phyloP scores from a whole-genome alignment of 2,329 filamentous ascomycete species.

The Ceratocystis alfenasii region DNA sequence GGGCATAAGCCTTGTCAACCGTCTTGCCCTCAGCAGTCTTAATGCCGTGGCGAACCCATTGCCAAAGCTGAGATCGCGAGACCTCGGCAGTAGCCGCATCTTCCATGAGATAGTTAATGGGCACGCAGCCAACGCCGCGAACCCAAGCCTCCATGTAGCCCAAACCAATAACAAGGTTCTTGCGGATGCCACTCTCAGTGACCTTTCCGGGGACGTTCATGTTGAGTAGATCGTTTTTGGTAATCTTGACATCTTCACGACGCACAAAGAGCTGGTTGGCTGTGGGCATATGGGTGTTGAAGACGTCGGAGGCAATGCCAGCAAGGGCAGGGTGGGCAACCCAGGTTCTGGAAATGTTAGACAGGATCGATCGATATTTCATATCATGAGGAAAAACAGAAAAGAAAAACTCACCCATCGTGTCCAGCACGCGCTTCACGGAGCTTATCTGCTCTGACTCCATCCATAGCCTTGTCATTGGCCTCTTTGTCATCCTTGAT shows the following conservation, averaged over 20 bases:
- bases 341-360: conserved; percentile 51
- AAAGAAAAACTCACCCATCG: conserved; percentile 45
- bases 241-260: conserved; percentile 77
- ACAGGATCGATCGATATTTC: neutral
- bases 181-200: conserved; percentile 88
- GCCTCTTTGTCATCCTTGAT: conserved; percentile 89
- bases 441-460: conserved; percentile 86
- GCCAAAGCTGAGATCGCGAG: conserved; percentile 87
- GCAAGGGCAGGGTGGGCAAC: conserved; percentile 93
- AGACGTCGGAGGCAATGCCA: conserved; percentile 75
- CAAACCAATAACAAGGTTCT: conserved; percentile 94
- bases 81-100: conserved; percentile 96
- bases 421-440: conserved; percentile 91
- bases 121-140: conserved; percentile 85
- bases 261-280: conserved; percentile 91
- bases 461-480: conserved; percentile 90
- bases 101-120: conserved; percentile 98
- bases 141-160: conserved; percentile 99
- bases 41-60: conserved; percentile 69
- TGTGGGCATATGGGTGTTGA: conserved; percentile 97
- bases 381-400: neutral
- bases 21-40: conserved; percentile 78
- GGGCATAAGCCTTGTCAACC: conserved; percentile 83
- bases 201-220: conserved; percentile 92
- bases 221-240: conserved; percentile 83